phyloP scores from a whole-genome alignment of 164 flowering plant genomes.

The Annona cherimola region DNA sequence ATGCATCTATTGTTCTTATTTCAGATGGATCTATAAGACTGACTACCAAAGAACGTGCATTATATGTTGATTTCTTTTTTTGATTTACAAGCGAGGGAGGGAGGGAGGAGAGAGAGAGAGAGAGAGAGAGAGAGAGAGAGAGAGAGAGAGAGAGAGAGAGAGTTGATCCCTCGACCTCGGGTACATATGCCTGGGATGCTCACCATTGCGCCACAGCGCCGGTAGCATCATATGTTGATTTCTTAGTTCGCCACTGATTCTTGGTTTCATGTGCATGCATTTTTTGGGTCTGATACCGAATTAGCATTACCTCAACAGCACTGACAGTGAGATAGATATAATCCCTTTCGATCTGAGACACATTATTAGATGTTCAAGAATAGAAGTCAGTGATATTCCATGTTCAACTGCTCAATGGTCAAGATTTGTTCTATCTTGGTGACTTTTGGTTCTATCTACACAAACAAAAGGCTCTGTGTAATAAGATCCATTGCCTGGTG shows the following conservation, averaged over 20 bases:
- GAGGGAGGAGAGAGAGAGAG: slow-evolving; percentile 7
- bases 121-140: slow-evolving; percentile 8
- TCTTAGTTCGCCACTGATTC: too few species aligned
- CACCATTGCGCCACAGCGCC: neutral
- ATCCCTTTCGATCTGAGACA: neutral
- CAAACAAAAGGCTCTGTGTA: too few species aligned
- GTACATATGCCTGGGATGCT: neutral
- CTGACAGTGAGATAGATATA: neutral
- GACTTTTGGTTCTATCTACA: neutral
- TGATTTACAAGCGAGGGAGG: neutral
- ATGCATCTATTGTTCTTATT: neutral
- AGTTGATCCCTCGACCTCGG: slow-evolving; percentile 13
- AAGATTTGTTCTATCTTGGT: neutral
- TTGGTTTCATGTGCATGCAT: too few species aligned
- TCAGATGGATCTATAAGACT: neutral
- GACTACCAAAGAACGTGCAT: neutral
- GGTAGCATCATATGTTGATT: neutral
- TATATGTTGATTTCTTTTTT: neutral
- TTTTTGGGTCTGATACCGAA: too few species aligned
- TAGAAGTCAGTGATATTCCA: neutral
- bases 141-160: slow-evolving; percentile 13
- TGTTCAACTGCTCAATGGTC: neutral
- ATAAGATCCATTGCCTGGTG: too few species aligned
- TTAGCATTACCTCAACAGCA: neutral
- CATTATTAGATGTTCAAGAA: neutral